Base-by-base conservation (phyloP, 2,329 filamentous ascomycete genomes). In the Aspergillus tanneri region DNA sequence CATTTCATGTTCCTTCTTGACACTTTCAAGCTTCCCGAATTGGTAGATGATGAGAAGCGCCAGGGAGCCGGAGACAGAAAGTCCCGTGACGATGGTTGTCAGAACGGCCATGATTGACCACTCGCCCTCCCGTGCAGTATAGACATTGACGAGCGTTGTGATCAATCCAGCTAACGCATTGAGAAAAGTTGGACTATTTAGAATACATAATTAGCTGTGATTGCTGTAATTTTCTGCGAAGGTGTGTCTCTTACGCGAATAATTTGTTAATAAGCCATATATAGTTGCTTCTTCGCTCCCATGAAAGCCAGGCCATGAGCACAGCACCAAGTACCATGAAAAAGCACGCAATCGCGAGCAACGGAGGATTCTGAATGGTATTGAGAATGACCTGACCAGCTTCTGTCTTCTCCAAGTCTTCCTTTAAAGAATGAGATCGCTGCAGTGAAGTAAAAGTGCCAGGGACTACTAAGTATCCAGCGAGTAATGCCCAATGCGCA, bases 181-280 rank as follows among this genome's bases (percentile, higher is more conserved):
- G 46, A 79, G 61, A 12, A 72, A 55, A 0, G 69, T 64, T 40
- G 61, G 62, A 28, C 63, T 67, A 46, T 18, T 35, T 12, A 16
- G 39, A 47, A 14, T 32, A 35, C 12, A 11, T 11, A 16, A 55
- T 49, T 39, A 54, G 40, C 19, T 18, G 11, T 43, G 11, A 19
- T 28, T 28, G 12, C 19, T 22, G 16, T 23, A 14, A 2, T 23
- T 14, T 9, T 34, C 22, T 30, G 19, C 12, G 43, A 61, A 16
- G 16, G 28, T 30, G 3, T 30, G 37, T n/a, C 59, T n/a, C 61
- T 30, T 58, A 72, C 50, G 79, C 48, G 53, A 81, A 78, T 9
- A 81, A 65, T 48, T 72, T 68, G 57, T 80, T 78, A 5, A 79
- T 67, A 18, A 81, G 65, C 78, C 77, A 82, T 14, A 81, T 69